phyloP scores from a whole-genome alignment of 805 yeast species.

The Debaryomyces maramus region DNA sequence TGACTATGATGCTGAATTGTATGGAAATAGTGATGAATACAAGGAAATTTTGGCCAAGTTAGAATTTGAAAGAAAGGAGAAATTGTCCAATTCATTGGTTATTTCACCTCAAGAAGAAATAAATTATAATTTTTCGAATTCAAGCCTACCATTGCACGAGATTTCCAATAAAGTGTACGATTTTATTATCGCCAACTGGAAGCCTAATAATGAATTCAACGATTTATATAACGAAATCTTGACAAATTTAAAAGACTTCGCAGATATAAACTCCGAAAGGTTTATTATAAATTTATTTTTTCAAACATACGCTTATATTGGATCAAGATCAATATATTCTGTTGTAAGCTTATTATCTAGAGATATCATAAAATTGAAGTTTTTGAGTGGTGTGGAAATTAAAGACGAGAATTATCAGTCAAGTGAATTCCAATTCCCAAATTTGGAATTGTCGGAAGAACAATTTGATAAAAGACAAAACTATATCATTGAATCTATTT shows the following conservation, averaged over 20 bases:
- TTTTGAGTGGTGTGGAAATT: conserved; percentile 33
- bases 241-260: conserved; percentile 17
- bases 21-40: conserved; percentile 31
- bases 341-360: conserved; percentile 42
- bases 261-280: conserved; percentile 22
- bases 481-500: conserved; percentile 39
- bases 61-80: conserved; percentile 20
- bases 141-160: conserved; percentile 37
- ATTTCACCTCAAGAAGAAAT: conserved; percentile 41
- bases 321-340: conserved; percentile 77
- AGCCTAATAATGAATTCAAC: conserved; percentile 36
- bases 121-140: conserved; percentile 34
- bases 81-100: conserved; percentile 12
- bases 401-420: conserved; percentile 26
- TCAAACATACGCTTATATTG: conserved; percentile 76
- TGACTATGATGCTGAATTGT: conserved; percentile 36
- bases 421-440: conserved; percentile 30
- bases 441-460: conserved; percentile 22
- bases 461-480: conserved; percentile 28
- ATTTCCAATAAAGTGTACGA: conserved; percentile 41
- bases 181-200: conserved; percentile 41
- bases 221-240: conserved; percentile 33
- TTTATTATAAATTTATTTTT: conserved; percentile 60
- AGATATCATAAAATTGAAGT: conserved; percentile 41
- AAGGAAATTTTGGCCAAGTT: conserved; percentile 27